Conservation (phyloP, 495 filamentous ascomycete genomes). For the Arthonia radiata region DNA sequence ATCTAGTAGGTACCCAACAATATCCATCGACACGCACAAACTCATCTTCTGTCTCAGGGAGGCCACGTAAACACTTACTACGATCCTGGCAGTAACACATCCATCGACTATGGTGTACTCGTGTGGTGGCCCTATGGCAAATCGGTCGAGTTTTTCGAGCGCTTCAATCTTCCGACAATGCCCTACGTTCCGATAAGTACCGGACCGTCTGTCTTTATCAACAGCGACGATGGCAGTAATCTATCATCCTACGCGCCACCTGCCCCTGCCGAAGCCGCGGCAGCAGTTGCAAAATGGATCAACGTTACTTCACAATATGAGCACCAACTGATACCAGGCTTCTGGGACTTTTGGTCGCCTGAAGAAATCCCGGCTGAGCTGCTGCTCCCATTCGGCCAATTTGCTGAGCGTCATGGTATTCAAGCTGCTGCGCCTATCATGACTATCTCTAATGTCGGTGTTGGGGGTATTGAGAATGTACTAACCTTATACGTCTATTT, state of each 20-base stretch:
- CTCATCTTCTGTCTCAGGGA: conserved; percentile 15
- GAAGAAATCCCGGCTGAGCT: conserved; percentile 2
- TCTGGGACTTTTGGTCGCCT: conserved; percentile 4
- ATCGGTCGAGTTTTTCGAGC: conserved; percentile 3
- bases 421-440: conserved; percentile 1
- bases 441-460: conserved; percentile 2
- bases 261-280: not conserved
- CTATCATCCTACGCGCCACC: conserved; percentile 3
- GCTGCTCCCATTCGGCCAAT: conserved; percentile 3
- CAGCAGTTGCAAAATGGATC: conserved; percentile 2
- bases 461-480: conserved; percentile 2
- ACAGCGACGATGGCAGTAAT: conserved; percentile 1
- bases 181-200: not conserved
- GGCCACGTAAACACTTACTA: conserved; percentile 20
- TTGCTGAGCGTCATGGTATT: conserved; percentile 1
- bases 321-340: conserved; percentile 2
- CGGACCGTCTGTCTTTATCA: conserved; percentile 2
- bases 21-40: too few species aligned
- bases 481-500: conserved; percentile 2
- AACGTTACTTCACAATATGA: conserved; percentile 2
- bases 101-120: conserved; percentile 5
- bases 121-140: conserved; percentile 2
- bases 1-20: conserved; percentile 16
- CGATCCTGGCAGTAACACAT: conserved; percentile 11
- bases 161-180: conserved; percentile 1